Base-by-base conservation (phyloP, 2,329 filamentous ascomycete species). In the Lizonia empirigonia region DNA sequence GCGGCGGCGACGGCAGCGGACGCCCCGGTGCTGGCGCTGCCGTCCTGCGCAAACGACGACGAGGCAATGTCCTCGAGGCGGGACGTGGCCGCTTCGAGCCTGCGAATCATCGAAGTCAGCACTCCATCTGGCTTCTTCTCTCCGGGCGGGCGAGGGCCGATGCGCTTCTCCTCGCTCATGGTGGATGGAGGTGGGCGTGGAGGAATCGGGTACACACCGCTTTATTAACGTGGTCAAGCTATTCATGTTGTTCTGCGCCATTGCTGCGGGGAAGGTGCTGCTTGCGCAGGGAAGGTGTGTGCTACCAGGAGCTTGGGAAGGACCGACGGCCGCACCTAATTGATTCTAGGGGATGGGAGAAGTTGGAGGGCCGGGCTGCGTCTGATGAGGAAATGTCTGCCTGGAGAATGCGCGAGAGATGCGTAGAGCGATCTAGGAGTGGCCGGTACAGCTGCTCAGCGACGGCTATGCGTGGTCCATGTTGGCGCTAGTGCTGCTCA, bases 211-310 rank as follows among this genome's bases (percentile, higher is more conserved):
- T 47, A 77, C 84, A 66, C 84, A 97, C 94, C 94, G 86, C 84
- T 99, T 99, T 80, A 99, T 97, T 69, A 99, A 85, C 46, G 94
- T 99, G 27, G 91, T 95, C 58, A 99, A 80, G 73, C 96, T 97
- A 77, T 97, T 87, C 91, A 97, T 97, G 68, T 91, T 90, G 77
- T 83, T 89, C 57, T 85, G 78, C 61, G 87, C 84, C 88, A 92
- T 92, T 58, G 13, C 39, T 54, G 67, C 49, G 50, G 62, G 69
- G 63, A 61, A 64, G 56, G 56, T 53, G 62, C 55, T 62, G 62
- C 60, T 53, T 42, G 59, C 51, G 60, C 64, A 69, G 64, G 59
- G 62, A 53, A 58, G 59, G 33, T 49, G 39, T 53, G 49, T 61
- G 42, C 50, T 44, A 45, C 50, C 51, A 53, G 57, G 53, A 58